A percentile compares a stretch with the other conserved stretches of the same genome.
phyloP scores from a whole-genome alignment of 2,329 filamentous ascomycete genomes.

The Iodosphaeria phyllophila region DNA sequence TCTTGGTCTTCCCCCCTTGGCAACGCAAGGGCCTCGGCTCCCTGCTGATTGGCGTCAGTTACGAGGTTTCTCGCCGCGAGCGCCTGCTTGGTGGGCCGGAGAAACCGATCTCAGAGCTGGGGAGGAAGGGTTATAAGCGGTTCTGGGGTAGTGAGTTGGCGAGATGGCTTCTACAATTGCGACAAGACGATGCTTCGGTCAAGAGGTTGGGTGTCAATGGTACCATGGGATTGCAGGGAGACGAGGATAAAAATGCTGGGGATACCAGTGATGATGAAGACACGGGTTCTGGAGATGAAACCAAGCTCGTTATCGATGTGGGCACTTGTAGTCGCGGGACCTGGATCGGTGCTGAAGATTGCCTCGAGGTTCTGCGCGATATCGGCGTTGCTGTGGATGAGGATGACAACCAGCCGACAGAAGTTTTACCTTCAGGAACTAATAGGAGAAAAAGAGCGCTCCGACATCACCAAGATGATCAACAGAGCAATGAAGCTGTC shows the following conservation, averaged over 20 bases:
- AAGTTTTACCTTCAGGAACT: conserved; percentile 7
- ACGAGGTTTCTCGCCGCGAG: conserved; percentile 75
- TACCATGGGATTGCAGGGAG: too few species aligned
- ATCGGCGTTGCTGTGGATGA: conserved; percentile 60
- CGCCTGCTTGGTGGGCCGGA: conserved; percentile 78
- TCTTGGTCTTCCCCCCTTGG: conserved; percentile 89
- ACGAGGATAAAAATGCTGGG: too few species aligned
- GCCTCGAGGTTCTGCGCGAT: conserved; percentile 55
- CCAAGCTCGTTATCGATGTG: conserved; percentile 40
- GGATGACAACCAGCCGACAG: conserved; percentile 27
- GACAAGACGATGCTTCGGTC: conserved; percentile 6
- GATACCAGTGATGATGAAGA: too few species aligned
- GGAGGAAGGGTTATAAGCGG: conserved; percentile 61
- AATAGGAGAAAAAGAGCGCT: too few species aligned
- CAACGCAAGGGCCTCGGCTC: conserved; percentile 78
- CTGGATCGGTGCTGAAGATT: conserved; percentile 74
- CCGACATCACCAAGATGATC: too few species aligned
- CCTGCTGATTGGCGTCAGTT: conserved; percentile 80
- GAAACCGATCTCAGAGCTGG: conserved; percentile 77
- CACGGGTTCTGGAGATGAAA: too few species aligned
- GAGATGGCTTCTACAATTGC: conserved; percentile 37
- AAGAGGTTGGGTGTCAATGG: conserved; percentile 1
- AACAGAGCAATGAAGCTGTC: conserved; percentile 10
- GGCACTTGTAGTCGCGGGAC: conserved; percentile 57
- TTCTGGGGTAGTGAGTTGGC: conserved; percentile 80